These are phyloP conservation scores for Phoma sp. DNA, from an alignment of 2,329 filamentous ascomycete genomes.

Conservation along the genomic window DNA sequence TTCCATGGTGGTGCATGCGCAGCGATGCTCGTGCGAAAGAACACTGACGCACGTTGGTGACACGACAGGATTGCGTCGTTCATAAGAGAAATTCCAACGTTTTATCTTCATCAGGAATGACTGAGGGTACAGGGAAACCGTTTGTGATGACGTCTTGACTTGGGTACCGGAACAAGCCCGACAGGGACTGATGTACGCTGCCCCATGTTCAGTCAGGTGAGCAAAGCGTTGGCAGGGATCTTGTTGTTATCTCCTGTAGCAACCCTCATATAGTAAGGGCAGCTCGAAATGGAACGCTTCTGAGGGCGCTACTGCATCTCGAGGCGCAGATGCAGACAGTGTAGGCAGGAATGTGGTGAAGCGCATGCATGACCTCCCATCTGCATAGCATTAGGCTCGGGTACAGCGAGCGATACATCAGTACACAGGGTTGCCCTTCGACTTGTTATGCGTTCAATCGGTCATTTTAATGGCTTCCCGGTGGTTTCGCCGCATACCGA, in stretches of 20 bases:
- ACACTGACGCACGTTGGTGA: conserved; percentile 9
- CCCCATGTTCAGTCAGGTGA: not conserved
- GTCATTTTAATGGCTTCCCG: not conserved
- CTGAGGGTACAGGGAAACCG: too few relatives aligned
- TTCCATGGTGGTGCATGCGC: not conserved
- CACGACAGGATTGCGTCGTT: not conserved
- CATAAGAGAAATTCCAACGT: not conserved
- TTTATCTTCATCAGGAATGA: not conserved
- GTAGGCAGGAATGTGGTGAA: not conserved
- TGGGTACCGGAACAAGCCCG: not conserved
- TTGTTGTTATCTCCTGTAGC: not conserved
- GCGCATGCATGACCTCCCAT: not conserved
- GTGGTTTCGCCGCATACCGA: conserved; percentile 7
- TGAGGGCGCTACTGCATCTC: not conserved
- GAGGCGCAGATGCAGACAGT: not conserved
- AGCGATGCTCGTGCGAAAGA: conserved; percentile 10
- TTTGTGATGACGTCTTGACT: not conserved
- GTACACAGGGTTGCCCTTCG: conserved; percentile 6
- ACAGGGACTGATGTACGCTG: not conserved
- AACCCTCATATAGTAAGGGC: not conserved
- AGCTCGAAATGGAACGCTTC: not conserved
- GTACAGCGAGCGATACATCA: not conserved
- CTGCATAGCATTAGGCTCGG: not conserved
- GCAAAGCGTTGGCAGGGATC: not conserved
- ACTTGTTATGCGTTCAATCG: not conserved